Evolutionary conservation across 192 early-diverging fungal genomes (phyloP).

Genomic region (Backusella westeae): DNA sequence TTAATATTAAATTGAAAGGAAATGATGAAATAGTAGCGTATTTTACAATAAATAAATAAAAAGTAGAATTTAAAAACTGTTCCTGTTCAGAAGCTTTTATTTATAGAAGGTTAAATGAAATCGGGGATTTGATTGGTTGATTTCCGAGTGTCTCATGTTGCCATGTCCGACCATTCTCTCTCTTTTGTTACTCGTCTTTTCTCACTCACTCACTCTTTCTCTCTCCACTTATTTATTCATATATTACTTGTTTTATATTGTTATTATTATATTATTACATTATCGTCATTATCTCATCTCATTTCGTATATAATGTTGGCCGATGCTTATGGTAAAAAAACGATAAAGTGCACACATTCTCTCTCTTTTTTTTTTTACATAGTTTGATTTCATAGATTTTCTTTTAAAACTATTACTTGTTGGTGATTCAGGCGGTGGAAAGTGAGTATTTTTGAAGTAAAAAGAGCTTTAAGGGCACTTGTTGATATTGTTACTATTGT

Average conservation of each 20-base stretch:
- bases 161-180: neutral
- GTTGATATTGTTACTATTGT: conserved; percentile 1
- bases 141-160: neutral
- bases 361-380: conserved; percentile 26
- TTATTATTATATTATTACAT: neutral
- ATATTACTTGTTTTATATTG: neutral
- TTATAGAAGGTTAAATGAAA: neutral
- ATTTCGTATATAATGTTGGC: conserved; percentile 26
- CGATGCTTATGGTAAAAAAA: conserved; percentile 30
- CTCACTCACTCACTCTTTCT: neutral
- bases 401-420: conserved; percentile 52
- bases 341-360: neutral
- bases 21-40: no score
- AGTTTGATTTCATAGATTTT: conserved; percentile 29
- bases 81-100: no score
- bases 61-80: no score
- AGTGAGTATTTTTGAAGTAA: conserved; percentile 32
- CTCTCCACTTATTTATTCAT: no score
- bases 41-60: no score
- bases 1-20: no score
- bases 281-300: neutral
- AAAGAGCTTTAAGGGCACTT: neutral
- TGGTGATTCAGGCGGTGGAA: conserved; percentile 60
- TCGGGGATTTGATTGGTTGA: neutral
- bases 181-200: neutral